Base-by-base conservation (phyloP, 192 early-diverging fungal genomes). In the Diversispora epigaea region DNA sequence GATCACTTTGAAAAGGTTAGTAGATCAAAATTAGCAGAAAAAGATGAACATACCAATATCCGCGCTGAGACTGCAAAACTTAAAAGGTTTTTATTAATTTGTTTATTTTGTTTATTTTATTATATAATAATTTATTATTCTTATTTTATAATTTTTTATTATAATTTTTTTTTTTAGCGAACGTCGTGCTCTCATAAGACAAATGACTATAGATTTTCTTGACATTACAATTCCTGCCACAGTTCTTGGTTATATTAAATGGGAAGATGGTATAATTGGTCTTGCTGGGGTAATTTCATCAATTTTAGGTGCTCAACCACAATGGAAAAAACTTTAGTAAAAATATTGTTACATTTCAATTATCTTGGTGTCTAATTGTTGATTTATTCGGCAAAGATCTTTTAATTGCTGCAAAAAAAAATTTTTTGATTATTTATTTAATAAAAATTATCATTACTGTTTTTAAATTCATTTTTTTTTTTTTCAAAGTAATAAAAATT, bases 141-240 rank as follows among this genome's bases (percentile, higher is more conserved):
- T 58, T 21, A 8, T 44, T 4, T 32, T 7, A 9, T 44, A 22
- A 58, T 7, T 43, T 14, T 41, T 56, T 17, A 58, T 7, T 4
- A 75, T 46, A 41, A 32, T 56, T 71, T 67, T 66, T 70, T 72
- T 78, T 19, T 61, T 55, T 68, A 92, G 91, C 76, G 91, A 92
- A 73, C 81, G 84, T 19, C 56, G 86, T 69, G 67, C 41, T 83
- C 65, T 71, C 75, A 79, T 69, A 54, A 81, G 81, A 76, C 77
- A 89, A 80, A 75, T 89, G 40, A 68, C 91, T 4, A 90, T 91
- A 75, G 91, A 94, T 72, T 70, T 79, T 54, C 79, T 94, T 57
- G 93, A 94, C 79, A 80, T 89, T 57, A 73, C 88, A 47, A 84
- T 94, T 71, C 93, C 93, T 8, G 78, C 86, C n/a, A 79, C 86